Conservation (phyloP, 139 green algal genomes). For the Klebsormidium nitens region DNA sequence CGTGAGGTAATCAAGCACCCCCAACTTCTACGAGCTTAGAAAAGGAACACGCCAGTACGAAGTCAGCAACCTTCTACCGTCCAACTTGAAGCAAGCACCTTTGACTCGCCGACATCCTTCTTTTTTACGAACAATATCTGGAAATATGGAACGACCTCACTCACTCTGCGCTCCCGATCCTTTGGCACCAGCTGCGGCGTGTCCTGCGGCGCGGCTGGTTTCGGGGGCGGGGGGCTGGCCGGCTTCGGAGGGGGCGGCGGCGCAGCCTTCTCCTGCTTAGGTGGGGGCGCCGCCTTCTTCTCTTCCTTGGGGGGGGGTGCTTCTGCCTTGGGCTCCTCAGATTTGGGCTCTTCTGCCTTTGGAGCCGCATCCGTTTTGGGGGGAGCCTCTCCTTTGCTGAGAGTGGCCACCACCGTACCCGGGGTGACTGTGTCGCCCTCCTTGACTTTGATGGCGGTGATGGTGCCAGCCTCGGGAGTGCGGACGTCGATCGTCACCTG, state of each 20-base stretch:
- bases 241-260: constrained; percentile 9
- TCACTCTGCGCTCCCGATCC: constrained; percentile 31
- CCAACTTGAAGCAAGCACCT: too few relatives aligned
- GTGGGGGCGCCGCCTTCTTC: too few relatives aligned
- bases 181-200: constrained; percentile 5
- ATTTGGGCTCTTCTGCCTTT: neutral
- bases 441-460: constrained; percentile 50
- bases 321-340: neutral
- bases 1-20: too few relatives aligned
- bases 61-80: too few relatives aligned
- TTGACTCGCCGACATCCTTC: too few relatives aligned
- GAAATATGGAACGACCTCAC: too few relatives aligned
- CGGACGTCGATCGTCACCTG: constrained; percentile 58
- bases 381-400: constrained; percentile 51
- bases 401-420: constrained; percentile 67
- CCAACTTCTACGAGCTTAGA: too few relatives aligned
- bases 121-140: too few relatives aligned
- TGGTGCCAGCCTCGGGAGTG: constrained; percentile 31
- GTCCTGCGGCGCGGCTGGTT: neutral
- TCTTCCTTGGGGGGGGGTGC: constrained; percentile 1
- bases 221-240: neutral
- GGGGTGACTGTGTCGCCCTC: constrained; percentile 83
- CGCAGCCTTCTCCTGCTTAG: constrained; percentile 6
- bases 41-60: too few relatives aligned
- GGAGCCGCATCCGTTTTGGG: neutral